Percentiles rank a stretch among this genome's conserved stretches.
phyloP scores from a whole-genome alignment of 495 filamentous ascomycete genomes.

The Podospora pseudoanserina region DNA sequence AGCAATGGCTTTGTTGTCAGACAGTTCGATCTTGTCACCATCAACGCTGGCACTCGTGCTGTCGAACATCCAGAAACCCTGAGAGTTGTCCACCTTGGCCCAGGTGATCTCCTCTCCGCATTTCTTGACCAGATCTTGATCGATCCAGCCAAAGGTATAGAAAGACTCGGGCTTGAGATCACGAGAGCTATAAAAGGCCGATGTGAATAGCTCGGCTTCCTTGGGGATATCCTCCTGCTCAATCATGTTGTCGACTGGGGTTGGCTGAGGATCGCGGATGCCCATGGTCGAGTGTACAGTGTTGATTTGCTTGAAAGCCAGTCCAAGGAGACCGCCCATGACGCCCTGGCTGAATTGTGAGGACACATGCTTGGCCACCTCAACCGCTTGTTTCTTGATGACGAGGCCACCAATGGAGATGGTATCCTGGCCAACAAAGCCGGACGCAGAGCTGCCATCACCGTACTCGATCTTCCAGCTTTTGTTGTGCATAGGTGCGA shows the following conservation, averaged over 20 bases:
- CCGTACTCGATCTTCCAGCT: constrained; percentile 73
- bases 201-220: constrained; percentile 66
- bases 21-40: constrained; percentile 52
- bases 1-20: constrained; percentile 72
- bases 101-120: constrained; percentile 58
- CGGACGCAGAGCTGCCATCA: constrained; percentile 67
- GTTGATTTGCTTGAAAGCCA: constrained; percentile 69
- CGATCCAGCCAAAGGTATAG: constrained; percentile 79
- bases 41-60: constrained; percentile 59
- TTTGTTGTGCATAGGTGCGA: constrained; percentile 45
- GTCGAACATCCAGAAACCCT: constrained; percentile 71
- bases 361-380: constrained; percentile 65
- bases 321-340: constrained; percentile 71
- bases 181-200: constrained; percentile 62
- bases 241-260: constrained; percentile 76
- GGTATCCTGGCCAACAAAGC: constrained; percentile 66
- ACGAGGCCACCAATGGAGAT: constrained; percentile 65
- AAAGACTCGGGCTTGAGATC: constrained; percentile 60
- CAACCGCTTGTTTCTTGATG: constrained; percentile 65
- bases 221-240: constrained; percentile 60
- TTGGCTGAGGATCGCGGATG: constrained; percentile 54
- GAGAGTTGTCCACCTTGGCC: constrained; percentile 61
- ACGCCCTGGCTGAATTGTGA: constrained; percentile 53
- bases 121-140: constrained; percentile 56
- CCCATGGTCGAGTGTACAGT: constrained; percentile 48